Percentiles rank a stretch among this genome's conserved stretches.
These are phyloP conservation scores for Cyclotella atomus DNA, from an alignment of 108 stramenopile genomes.

Conservation along the genomic window DNA sequence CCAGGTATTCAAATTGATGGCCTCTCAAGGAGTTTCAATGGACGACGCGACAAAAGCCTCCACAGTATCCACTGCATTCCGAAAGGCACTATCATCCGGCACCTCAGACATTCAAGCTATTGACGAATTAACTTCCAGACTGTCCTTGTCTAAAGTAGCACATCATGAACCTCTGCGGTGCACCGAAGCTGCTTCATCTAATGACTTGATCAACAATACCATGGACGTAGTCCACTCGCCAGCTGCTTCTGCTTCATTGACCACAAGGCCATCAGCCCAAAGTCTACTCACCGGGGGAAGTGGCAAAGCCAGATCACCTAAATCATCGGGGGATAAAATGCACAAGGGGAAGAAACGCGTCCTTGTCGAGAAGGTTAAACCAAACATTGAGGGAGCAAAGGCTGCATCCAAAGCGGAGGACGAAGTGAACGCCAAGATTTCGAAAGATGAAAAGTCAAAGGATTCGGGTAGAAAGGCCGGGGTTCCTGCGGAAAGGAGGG, in stretches of 20 bases:
- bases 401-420: slow-evolving; percentile 13
- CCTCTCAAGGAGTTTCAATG: slow-evolving; percentile 49
- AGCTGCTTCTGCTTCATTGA: neutral
- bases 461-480: slow-evolving; percentile 26
- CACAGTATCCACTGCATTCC: slow-evolving; percentile 60
- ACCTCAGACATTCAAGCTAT: slow-evolving; percentile 51
- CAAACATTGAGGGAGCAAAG: slow-evolving; percentile 1
- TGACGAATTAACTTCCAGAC: slow-evolving; percentile 55
- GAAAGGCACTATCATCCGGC: slow-evolving; percentile 25
- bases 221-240: slow-evolving; percentile 10
- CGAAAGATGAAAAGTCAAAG: slow-evolving; percentile 23
- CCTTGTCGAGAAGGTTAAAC: slow-evolving; percentile 22
- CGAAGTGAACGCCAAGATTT: slow-evolving; percentile 49
- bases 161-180: slow-evolving; percentile 15
- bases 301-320: slow-evolving; percentile 10
- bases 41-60: slow-evolving; percentile 66
- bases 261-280: neutral
- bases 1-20: slow-evolving; percentile 71
- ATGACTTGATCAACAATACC: slow-evolving; percentile 14
- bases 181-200: slow-evolving; percentile 10
- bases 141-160: slow-evolving; percentile 18
- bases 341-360: slow-evolving; percentile 12
- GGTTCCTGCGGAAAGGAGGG: slow-evolving; percentile 10
- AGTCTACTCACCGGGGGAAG: neutral
- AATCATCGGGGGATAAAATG: slow-evolving; percentile 20